Base-by-base conservation (phyloP, 1,284 basidiomycete genomes). In the Clitocybe nebularis region DNA sequence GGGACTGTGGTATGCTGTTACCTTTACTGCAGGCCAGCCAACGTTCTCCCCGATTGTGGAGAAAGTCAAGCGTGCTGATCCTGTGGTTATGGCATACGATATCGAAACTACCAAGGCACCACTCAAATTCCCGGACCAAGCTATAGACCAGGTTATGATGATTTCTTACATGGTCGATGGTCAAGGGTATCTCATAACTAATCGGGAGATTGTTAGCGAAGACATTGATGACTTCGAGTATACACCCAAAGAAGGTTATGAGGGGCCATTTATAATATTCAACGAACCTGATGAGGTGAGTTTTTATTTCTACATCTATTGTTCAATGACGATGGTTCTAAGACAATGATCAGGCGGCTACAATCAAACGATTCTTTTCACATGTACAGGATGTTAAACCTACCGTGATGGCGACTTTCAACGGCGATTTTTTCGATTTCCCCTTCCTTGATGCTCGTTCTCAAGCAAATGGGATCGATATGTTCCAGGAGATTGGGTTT, bases 341-440 rank as follows among this genome's bases (percentile, higher is more conserved):
- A 34, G 35, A 34, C 17, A 36, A 38, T 38, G 25, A 17, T 4
- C 44, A 89, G 89, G 78, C 81, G 25, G 84, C 82, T 0, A 75
- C 87, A 5, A 89, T 98, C 44, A 77, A 70, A 33, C 81, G 89
- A 4, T 99, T 96, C 75, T 99, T 99, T 61, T 82, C 84, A 32
- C 95, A 99, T 61, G 89, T 98, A 24, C 88, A 88, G 58, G 88
- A 94, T 36, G 81, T 91, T 13, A 91, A 88, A 49, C 96, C 96
- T 0, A 99, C 95, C 0, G 93, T 99, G 36, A 93, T 99, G 63
- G 94, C 93, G 7, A 98, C 94, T 0, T 99, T 97, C 63, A 99
- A 99, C 80, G 96, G 96, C 41, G 96, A 99, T 70, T 93, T 91
- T 55, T 99, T 99, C 77, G 96, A 99, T 76, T 99, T 99, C 55